These are phyloP conservation scores for Penicillium odoratum DNA, from an alignment of 495 filamentous ascomycete species.

Conservation along the genomic window DNA sequence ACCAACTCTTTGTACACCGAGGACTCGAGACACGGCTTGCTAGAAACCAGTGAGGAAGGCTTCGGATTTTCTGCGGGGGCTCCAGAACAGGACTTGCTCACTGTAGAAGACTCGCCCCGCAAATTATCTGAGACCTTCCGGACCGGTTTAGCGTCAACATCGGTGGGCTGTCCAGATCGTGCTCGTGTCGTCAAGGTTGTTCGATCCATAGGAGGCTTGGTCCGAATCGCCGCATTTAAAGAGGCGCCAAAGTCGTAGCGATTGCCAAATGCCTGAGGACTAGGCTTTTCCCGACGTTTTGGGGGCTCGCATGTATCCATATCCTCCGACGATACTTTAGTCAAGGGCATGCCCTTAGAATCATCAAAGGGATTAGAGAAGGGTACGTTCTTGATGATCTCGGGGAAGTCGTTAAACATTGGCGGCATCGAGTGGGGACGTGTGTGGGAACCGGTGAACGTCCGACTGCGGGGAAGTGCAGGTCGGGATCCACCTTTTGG, in stretches of 20 bases:
- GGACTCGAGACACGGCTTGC: slow-evolving; percentile 73
- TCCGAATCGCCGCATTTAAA: slow-evolving; percentile 75
- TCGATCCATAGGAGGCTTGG: slow-evolving; percentile 53
- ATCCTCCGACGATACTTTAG: slow-evolving; percentile 31
- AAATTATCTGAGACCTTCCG: slow-evolving; percentile 15
- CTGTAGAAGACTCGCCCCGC: slow-evolving; percentile 19
- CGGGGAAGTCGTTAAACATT: slow-evolving; percentile 69
- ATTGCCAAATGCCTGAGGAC: slow-evolving; percentile 78
- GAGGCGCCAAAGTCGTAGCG: slow-evolving; percentile 94
- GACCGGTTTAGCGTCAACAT: slow-evolving; percentile 9
- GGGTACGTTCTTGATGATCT: slow-evolving; percentile 54
- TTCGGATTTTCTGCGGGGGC: slow-evolving; percentile 30
- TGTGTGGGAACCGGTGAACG: slow-evolving; percentile 42
- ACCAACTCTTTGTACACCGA: slow-evolving; percentile 90
- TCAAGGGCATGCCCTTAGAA: slow-evolving; percentile 51
- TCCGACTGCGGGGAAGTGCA: slow-evolving; percentile 74
- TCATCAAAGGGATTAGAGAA: slow-evolving; percentile 58
- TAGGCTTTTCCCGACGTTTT: slow-evolving; percentile 56
- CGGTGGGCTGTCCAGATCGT: slow-evolving; percentile 25
- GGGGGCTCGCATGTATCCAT: slow-evolving; percentile 44
- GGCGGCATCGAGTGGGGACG: slow-evolving; percentile 64
- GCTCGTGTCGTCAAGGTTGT: slow-evolving; percentile 44
- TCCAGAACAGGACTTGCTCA: slow-evolving; percentile 21
- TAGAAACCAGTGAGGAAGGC: slow-evolving; percentile 51
- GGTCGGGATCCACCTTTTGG: slow-evolving; percentile 56